These are phyloP conservation scores for Arthroderma uncinatum DNA, from an alignment of 2,329 filamentous ascomycete genomes.

Conservation along the genomic window DNA sequence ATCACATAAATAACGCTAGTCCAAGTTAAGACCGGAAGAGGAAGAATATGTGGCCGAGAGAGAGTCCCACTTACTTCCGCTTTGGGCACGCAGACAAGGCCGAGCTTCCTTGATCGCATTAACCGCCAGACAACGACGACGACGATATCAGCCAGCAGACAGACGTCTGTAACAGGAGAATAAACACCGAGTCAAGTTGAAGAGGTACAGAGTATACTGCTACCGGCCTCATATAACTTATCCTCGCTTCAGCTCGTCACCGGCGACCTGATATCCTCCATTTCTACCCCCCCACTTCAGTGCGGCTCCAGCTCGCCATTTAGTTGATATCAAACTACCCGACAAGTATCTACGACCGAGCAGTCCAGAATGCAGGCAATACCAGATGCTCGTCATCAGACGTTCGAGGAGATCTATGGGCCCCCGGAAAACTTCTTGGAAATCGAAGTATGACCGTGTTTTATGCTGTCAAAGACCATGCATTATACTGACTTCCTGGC, in stretches of 20 bases:
- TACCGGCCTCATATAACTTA: neutral
- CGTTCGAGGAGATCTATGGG: slow-evolving; percentile 97
- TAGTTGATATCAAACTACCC: neutral
- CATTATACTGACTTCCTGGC: slow-evolving; percentile 13
- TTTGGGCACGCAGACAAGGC: neutral
- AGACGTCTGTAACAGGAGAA: neutral
- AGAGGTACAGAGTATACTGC: neutral
- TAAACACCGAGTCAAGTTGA: neutral
- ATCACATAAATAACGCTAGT: neutral
- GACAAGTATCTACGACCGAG: neutral
- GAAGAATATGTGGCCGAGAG: neutral
- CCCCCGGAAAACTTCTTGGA: slow-evolving; percentile 98
- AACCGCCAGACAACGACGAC: neutral
- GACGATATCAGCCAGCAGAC: neutral
- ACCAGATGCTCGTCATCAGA: slow-evolving; percentile 68
- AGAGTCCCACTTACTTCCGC: neutral
- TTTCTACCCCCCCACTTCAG: neutral
- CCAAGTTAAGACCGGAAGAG: neutral
- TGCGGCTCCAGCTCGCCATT: neutral
- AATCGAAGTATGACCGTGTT: slow-evolving; percentile 56
- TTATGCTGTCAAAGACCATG: neutral
- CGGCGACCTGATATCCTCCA: neutral
- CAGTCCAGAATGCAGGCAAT: slow-evolving; percentile 46
- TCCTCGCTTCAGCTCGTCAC: neutral
- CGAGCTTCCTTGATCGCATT: neutral